Evolutionary conservation across 2,329 filamentous ascomycete species (phyloP).

Genomic region (Penicillium janthinellum): DNA sequence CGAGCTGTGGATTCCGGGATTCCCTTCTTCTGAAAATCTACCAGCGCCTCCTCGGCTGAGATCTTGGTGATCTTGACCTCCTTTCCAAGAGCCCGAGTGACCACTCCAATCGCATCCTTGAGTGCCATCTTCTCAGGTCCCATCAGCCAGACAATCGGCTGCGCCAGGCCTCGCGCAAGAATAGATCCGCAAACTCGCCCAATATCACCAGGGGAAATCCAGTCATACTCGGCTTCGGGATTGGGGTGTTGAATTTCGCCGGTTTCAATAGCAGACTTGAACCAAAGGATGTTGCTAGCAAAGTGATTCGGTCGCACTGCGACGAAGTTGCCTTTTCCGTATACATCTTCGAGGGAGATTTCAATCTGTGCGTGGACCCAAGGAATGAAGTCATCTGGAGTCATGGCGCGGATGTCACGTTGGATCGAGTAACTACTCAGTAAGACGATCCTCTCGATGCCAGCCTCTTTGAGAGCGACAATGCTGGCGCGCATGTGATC

Average conservation of each 20-base stretch:
- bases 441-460: slow-evolving; percentile 50
- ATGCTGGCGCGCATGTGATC: slow-evolving; percentile 48
- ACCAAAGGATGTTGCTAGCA: slow-evolving; percentile 45
- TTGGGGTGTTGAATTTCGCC: slow-evolving; percentile 38
- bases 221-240: slow-evolving; percentile 41
- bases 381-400: slow-evolving; percentile 37
- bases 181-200: slow-evolving; percentile 47
- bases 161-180: slow-evolving; percentile 36
- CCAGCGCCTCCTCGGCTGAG: slow-evolving; percentile 27
- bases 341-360: slow-evolving; percentile 45
- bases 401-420: slow-evolving; percentile 29
- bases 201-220: slow-evolving; percentile 49
- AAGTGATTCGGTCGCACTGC: slow-evolving; percentile 50
- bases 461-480: slow-evolving; percentile 49
- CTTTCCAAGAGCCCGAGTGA: slow-evolving; percentile 37
- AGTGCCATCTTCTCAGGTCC: slow-evolving; percentile 41
- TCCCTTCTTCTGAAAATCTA: slow-evolving; percentile 13
- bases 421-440: slow-evolving; percentile 46
- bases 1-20: slow-evolving; percentile 21
- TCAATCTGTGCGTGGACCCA: slow-evolving; percentile 51
- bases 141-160: slow-evolving; percentile 39
- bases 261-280: slow-evolving; percentile 31
- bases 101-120: slow-evolving; percentile 30
- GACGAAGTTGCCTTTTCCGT: slow-evolving; percentile 41
- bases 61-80: slow-evolving; percentile 31